Base-by-base conservation (phyloP, 768 basidiomycete species). In the Mycena capillaripes region DNA sequence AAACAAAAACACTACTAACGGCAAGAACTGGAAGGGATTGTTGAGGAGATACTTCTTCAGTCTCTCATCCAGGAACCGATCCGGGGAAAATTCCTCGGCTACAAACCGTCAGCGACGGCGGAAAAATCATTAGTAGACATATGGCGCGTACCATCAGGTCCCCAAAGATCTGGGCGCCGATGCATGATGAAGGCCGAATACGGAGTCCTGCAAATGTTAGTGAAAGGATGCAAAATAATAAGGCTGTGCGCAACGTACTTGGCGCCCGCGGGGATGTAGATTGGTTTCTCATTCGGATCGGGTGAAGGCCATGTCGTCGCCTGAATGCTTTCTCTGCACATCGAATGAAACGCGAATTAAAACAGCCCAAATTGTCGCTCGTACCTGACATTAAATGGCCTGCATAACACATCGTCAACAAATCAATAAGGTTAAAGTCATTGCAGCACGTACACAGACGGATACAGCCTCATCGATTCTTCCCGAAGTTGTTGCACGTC, bases 391-490 rank as follows among this genome's bases (percentile, higher is more conserved):
- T 86, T 83, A 66, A 84, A 85, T 0, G 85, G 83, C 0, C 85
- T 86, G 44, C 2, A 65, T 3, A 40, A 4, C 2, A 11, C 17
- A 30, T 1, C 17, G 12, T 19, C 46, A 29, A 19, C 16, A 19
- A 2, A 27, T 11, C 11, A 38, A 38, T 36, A 16, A 36, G 7
- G 9, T 52, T 3, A 7, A 32, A 60, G 46, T 57, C 21, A 59
- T 23, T 40, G 10, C 27, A 23, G 4, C 2, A 80, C 85, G 58
- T 76, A 87, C 83, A 89, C 90, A 30, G 87, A 79, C 2, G 89
- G 89, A 76, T 88, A 90, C n/a, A 90, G 76, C 23, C 90, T 81
- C 56, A 91, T 78, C 0, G 86, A 87, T 77, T 91, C 89, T 88
- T 25, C 25, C 9, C 17, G n/a, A n/a, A n/a, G n/a, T 36, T 10